Conservation (phyloP, 257 asterid species). For the Solanum tarapatanum region DNA sequence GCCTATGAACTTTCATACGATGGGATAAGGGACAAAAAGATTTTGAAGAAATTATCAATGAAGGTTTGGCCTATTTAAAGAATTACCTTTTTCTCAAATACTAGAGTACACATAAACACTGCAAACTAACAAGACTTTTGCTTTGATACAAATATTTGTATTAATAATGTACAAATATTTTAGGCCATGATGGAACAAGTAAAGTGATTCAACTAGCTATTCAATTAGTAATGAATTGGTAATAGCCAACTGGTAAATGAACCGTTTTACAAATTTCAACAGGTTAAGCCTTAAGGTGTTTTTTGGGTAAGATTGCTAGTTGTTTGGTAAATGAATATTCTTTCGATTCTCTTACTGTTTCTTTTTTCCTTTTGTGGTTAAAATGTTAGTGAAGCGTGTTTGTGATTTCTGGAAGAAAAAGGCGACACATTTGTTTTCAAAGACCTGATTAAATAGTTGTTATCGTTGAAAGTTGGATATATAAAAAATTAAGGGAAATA, state of each 20-base stretch:
- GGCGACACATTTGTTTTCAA: background rate
- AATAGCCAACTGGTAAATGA: background rate
- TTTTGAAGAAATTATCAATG: slow-evolving; percentile 28
- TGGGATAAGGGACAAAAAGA: slow-evolving; percentile 63
- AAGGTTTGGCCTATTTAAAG: slow-evolving; percentile 3
- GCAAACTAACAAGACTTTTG: background rate
- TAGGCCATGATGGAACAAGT: background rate
- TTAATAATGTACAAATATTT: background rate
- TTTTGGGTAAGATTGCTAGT: background rate
- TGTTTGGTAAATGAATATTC: background rate
- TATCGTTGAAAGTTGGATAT: background rate
- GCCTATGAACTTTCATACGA: slow-evolving; percentile 66
- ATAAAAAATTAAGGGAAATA: background rate
- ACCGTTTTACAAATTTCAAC: background rate
- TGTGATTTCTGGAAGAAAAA: background rate
- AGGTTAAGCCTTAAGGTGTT: no score
- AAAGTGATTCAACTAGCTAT: background rate
- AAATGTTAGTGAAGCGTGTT: background rate
- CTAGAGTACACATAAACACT: background rate
- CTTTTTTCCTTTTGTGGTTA: background rate
- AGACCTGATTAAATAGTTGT: background rate
- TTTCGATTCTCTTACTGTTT: background rate
- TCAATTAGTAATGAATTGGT: background rate
- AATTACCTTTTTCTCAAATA: background rate
- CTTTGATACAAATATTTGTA: background rate